phyloP scores from a whole-genome alignment of 768 basidiomycete species.

The Porpolomopsis calyptriformis region DNA sequence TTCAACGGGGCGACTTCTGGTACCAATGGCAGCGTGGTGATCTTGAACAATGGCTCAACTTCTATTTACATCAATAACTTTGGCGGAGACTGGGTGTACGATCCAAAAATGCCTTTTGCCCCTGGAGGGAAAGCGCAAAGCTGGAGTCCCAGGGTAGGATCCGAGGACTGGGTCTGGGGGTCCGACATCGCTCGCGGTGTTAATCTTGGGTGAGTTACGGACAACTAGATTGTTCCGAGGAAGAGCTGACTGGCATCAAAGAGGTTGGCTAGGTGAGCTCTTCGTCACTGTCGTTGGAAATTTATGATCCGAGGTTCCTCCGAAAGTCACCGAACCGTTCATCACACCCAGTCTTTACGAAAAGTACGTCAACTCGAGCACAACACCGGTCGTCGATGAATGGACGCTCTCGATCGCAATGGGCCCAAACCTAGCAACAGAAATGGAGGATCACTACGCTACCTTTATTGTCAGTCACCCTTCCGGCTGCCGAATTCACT shows the following conservation, averaged over 20 bases:
- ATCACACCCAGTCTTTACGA: slow-evolving; percentile 63
- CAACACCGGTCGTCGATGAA: slow-evolving; percentile 48
- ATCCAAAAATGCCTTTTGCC: slow-evolving; percentile 62
- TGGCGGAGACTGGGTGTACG: slow-evolving; percentile 73
- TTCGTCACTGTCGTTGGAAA: slow-evolving; percentile 5
- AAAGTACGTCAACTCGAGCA: slow-evolving; percentile 37
- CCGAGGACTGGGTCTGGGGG: slow-evolving; percentile 67
- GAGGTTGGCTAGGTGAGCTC: slow-evolving; percentile 36
- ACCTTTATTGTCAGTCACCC: slow-evolving; percentile 63
- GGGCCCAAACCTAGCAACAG: slow-evolving; percentile 50
- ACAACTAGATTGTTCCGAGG: not conserved
- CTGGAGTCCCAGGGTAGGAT: slow-evolving; percentile 66
- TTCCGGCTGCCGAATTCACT: not conserved
- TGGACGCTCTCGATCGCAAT: slow-evolving; percentile 65
- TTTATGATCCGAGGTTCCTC: not conserved
- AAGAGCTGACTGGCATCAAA: slow-evolving; percentile 22
- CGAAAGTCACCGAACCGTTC: slow-evolving; percentile 63
- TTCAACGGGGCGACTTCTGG: slow-evolving; percentile 34
- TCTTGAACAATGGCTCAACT: slow-evolving; percentile 62
- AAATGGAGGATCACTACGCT: slow-evolving; percentile 72
- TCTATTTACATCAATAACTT: slow-evolving; percentile 73
- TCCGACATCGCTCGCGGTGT: slow-evolving; percentile 44
- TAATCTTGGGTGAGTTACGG: slow-evolving; percentile 43
- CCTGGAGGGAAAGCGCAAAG: slow-evolving; percentile 65
- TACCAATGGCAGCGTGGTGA: slow-evolving; percentile 54